A percentile compares a stretch with the other conserved stretches of the same genome.
Conservation (phyloP, 106 monocot species). For the Phalaenopsis equestris region DNA sequence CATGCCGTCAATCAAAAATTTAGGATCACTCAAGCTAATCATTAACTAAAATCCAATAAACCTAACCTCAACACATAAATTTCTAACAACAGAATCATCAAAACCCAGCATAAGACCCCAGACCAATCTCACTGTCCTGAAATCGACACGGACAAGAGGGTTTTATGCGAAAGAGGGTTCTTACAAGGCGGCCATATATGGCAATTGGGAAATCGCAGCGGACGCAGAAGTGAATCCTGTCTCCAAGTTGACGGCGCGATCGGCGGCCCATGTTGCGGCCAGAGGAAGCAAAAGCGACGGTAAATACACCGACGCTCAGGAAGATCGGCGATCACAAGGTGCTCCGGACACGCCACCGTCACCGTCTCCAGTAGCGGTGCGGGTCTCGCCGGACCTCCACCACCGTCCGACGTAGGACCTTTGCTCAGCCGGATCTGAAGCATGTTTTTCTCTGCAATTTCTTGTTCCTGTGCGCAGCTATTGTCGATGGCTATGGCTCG, state of each 20-base stretch:
- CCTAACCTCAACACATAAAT: neutral
- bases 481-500: neutral
- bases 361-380: constrained; percentile 27
- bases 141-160: neutral
- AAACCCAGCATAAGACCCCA: neutral
- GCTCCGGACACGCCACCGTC: constrained; percentile 25
- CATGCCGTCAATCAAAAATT: neutral
- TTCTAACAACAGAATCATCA: neutral
- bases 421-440: constrained; percentile 88
- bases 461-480: neutral
- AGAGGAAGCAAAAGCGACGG: neutral
- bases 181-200: constrained; percentile 34
- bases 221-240: constrained; percentile 40
- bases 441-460: constrained; percentile 26
- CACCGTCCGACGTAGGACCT: constrained; percentile 33
- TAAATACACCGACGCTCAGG: constrained; percentile 18
- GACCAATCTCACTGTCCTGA: neutral
- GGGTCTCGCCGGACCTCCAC: constrained; percentile 13
- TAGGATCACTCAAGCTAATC: neutral
- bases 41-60: too few species aligned
- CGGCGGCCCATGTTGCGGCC: constrained; percentile 15
- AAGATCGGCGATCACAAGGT: constrained; percentile 20
- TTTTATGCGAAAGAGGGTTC: neutral
- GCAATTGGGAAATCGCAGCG: constrained; percentile 39
- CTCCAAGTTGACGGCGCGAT: constrained; percentile 17